phyloP scores from a whole-genome alignment of 2,329 filamentous ascomycete genomes.

The Colletotrichum noveboracense region DNA sequence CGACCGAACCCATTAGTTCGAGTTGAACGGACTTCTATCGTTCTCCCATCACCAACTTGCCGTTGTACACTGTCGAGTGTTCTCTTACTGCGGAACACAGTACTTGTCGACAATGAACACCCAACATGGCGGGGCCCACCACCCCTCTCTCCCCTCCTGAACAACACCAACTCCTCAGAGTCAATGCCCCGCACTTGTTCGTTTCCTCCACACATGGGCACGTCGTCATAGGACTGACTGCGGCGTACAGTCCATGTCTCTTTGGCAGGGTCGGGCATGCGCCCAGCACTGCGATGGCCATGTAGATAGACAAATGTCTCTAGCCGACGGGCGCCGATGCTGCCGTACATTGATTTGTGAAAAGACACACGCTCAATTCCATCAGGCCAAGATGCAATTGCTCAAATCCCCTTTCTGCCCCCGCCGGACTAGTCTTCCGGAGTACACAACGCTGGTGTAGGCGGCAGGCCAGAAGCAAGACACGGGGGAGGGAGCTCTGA shows the following conservation, averaged over 20 bases:
- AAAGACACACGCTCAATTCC: background rate
- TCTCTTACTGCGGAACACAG: background rate
- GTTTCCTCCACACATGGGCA: slow-evolving; percentile 17
- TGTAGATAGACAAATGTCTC: background rate
- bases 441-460: background rate
- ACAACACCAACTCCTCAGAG: slow-evolving; percentile 3
- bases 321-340: background rate
- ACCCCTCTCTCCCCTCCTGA: slow-evolving; percentile 2
- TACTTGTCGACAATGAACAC: slow-evolving; percentile 14
- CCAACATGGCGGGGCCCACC: slow-evolving; percentile 5
- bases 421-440: background rate
- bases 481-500: slow-evolving; percentile 4
- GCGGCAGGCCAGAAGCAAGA: background rate
- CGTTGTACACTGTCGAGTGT: background rate
- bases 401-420: background rate
- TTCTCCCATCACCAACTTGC: background rate
- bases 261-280: slow-evolving; percentile 19
- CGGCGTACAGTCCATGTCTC: background rate
- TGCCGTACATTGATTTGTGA: background rate
- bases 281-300: background rate
- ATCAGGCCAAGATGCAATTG: background rate
- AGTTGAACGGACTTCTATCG: background rate
- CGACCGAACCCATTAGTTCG: background rate
- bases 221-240: slow-evolving; percentile 17
- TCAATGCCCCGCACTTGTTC: slow-evolving; percentile 14